Conservation (phyloP, 2,329 filamentous ascomycete species). For the Cercospora sesami region DNA sequence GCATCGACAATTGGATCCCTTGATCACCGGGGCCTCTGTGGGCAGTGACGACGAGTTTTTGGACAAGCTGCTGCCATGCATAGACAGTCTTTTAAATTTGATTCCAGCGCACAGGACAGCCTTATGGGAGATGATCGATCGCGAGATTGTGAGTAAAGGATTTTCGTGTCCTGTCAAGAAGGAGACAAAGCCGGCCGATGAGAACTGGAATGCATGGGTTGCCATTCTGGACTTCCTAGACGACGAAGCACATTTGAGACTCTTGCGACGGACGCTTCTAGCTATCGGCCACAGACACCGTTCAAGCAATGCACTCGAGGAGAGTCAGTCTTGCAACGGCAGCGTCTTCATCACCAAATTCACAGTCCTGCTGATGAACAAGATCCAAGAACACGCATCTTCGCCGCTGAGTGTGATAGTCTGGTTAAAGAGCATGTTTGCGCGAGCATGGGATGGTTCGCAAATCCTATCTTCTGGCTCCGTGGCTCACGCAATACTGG, state of each 20-base stretch:
- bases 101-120: constrained; percentile 14
- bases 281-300: constrained; percentile 2
- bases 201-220: constrained; percentile 23
- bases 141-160: constrained; percentile 26
- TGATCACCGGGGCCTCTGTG: background rate
- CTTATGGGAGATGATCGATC: constrained; percentile 23
- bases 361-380: background rate
- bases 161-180: constrained; percentile 18
- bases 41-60: constrained; percentile 10
- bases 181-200: constrained; percentile 21
- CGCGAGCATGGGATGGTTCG: constrained; percentile 20
- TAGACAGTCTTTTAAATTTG: constrained; percentile 18
- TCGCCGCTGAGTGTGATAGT: constrained; percentile 8
- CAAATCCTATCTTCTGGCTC: constrained; percentile 9
- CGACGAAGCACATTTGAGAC: constrained; percentile 19
- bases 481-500: constrained; percentile 17
- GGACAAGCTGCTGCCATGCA: constrained; percentile 7
- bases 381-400: background rate
- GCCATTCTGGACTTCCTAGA: constrained; percentile 23
- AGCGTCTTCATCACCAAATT: background rate
- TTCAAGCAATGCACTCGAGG: background rate
- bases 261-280: constrained; percentile 14
- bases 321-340: background rate
- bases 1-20: background rate
- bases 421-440: constrained; percentile 27